Conservation (phyloP, 208 protist species). For the Leishmania amazonensis region DNA sequence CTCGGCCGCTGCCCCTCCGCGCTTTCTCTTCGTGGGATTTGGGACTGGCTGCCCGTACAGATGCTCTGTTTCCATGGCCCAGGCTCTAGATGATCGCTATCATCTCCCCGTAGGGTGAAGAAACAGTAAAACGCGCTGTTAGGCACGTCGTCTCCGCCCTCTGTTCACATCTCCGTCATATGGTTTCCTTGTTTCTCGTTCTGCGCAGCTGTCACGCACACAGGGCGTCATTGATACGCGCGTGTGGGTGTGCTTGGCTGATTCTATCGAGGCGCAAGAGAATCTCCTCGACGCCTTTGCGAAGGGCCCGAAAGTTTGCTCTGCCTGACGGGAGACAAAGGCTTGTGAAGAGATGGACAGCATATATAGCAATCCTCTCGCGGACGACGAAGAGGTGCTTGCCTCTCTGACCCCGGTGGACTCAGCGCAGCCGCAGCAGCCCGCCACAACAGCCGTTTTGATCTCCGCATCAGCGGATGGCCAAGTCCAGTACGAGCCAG, state of each 20-base stretch:
- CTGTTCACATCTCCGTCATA: not conserved
- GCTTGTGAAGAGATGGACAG: not conserved
- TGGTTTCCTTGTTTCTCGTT: not conserved
- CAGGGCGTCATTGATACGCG: not conserved
- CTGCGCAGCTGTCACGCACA: not conserved
- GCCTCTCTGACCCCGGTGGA: not conserved
- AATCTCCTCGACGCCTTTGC: not conserved
- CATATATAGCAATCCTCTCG: constrained; percentile 9
- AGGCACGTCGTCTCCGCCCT: not conserved
- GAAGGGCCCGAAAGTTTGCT: not conserved
- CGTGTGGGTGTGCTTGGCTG: not conserved
- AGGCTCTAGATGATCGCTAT: no score
- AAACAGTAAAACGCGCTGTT: not conserved
- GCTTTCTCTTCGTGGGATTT: not conserved
- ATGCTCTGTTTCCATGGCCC: not conserved
- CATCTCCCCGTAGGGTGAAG: not conserved
- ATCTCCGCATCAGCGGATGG: not conserved
- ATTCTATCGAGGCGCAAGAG: not conserved
- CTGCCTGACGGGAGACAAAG: no score
- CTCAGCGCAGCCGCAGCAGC: not conserved
- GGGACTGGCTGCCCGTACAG: not conserved
- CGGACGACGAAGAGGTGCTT: constrained; percentile 20
- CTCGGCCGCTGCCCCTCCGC: not conserved
- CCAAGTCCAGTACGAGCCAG: not conserved
- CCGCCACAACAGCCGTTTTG: not conserved